These are phyloP conservation scores for Cystobasidiaceae sp. DNA, from an alignment of 1,284 basidiomycete genomes.

Conservation along the genomic window DNA sequence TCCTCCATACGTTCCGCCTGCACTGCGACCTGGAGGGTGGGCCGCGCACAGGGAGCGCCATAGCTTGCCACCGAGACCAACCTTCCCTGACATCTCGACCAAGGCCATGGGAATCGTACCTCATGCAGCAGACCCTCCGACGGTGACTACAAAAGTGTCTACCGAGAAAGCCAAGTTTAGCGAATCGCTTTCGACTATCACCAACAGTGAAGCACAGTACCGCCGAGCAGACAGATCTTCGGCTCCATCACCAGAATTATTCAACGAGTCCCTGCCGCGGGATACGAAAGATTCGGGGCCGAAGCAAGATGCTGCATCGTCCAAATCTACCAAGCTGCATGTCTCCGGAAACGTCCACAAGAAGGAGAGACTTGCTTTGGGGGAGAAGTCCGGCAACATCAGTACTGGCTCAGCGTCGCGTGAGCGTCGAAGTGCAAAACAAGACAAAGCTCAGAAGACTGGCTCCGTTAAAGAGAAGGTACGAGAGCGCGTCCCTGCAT, in stretches of 20 bases:
- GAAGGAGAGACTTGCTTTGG: neutral
- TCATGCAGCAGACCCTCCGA: neutral
- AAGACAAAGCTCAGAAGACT: neutral
- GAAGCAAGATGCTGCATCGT: no score
- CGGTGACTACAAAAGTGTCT: neutral
- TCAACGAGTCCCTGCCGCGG: neutral
- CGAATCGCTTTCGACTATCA: neutral
- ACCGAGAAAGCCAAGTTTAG: neutral
- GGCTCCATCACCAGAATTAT: conserved; percentile 5
- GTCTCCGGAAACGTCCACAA: no score
- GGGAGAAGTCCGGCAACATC: neutral
- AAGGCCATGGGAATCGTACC: conserved; percentile 1
- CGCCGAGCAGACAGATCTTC: neutral
- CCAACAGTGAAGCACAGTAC: neutral
- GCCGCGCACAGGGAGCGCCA: no score
- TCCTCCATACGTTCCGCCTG: no score
- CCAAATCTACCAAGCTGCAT: no score
- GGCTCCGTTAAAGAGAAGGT: neutral
- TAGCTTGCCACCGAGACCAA: neutral
- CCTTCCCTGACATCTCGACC: neutral
- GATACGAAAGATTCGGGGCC: no score
- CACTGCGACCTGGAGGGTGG: no score
- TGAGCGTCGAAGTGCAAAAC: neutral
- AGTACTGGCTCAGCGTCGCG: neutral
- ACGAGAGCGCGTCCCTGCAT: no score